Evolutionary conservation across 768 basidiomycete species (phyloP).

Genomic region (Tricholoma sp.): DNA sequence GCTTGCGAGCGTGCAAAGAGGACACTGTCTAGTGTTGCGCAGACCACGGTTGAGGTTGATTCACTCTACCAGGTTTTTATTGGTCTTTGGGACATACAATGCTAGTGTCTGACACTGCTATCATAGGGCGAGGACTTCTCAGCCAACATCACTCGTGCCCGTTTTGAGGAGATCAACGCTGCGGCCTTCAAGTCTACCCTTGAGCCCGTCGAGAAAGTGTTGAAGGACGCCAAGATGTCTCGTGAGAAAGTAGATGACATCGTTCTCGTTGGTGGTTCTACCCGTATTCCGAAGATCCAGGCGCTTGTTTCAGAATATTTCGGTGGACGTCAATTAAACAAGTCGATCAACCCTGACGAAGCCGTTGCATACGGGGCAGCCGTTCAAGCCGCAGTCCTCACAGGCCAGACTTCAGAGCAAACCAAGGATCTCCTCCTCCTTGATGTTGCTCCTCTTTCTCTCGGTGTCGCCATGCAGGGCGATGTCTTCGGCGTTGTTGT

Average conservation of each 20-base stretch:
- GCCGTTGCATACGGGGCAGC: conserved; percentile 99
- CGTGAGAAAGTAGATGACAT: conserved; percentile 98
- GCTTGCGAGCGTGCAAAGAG: conserved; percentile 99
- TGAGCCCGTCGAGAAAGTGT: conserved; percentile 97
- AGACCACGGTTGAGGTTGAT: conserved; percentile 99
- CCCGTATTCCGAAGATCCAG: conserved; percentile 99
- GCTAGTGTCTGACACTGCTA: conserved; percentile 5
- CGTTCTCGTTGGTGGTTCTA: conserved; percentile 98
- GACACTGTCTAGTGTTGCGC: conserved; percentile 95
- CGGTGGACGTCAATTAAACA: conserved; percentile 96
- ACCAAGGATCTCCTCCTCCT: conserved; percentile 97
- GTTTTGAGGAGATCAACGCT: conserved; percentile 99
- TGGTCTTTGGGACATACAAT: not conserved
- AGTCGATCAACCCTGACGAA: conserved; percentile 99
- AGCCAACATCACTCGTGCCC: conserved; percentile 97
- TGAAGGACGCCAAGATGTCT: conserved; percentile 98
- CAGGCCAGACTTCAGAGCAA: conserved; percentile 98
- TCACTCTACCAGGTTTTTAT: conserved; percentile 83
- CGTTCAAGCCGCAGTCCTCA: conserved; percentile 98
- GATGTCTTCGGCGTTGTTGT: conserved; percentile 99
- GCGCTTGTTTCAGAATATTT: conserved; percentile 98
- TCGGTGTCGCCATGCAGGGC: conserved; percentile 99
- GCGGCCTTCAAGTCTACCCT: conserved; percentile 92
- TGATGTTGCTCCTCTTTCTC: conserved; percentile 96
- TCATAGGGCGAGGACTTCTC: conserved; percentile 92